Percentiles rank a stretch among this genome's conserved stretches.
phyloP scores from a whole-genome alignment of 2,329 filamentous ascomycete species.

The Trichoderma lentiforme region DNA sequence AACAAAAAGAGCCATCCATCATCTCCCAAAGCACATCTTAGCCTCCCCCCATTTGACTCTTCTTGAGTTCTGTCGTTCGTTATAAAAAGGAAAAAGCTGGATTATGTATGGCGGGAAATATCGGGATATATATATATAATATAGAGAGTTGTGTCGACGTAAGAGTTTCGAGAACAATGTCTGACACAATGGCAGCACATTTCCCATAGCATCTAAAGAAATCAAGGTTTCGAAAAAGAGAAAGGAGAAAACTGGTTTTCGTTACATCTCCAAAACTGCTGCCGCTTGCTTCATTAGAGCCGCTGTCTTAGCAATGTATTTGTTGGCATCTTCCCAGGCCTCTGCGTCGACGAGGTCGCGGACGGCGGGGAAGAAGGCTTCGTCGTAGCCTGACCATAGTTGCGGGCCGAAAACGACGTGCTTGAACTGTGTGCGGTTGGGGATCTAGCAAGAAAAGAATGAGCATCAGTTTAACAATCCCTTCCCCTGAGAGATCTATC shows the following conservation, averaged over 20 bases:
- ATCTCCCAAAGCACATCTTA: neutral
- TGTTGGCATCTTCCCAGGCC: slow-evolving; percentile 67
- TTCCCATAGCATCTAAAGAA: neutral
- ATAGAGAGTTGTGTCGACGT: neutral
- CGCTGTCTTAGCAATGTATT: slow-evolving; percentile 69
- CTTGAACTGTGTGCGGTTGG: slow-evolving; percentile 88
- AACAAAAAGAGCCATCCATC: neutral
- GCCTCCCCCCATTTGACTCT: neutral
- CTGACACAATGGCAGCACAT: neutral
- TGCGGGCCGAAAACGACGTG: slow-evolving; percentile 87
- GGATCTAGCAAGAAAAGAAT: slow-evolving; percentile 52
- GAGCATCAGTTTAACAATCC: neutral
- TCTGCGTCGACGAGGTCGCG: slow-evolving; percentile 71
- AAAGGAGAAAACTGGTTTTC: neutral
- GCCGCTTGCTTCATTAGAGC: slow-evolving; percentile 62
- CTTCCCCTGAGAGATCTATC: too few species aligned
- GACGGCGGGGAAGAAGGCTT: slow-evolving; percentile 62
- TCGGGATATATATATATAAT: neutral
- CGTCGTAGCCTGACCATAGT: slow-evolving; percentile 56
- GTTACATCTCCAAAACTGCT: slow-evolving; percentile 29
- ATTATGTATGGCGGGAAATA: slow-evolving; percentile 3
- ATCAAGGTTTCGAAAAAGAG: neutral
- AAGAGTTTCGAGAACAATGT: neutral
- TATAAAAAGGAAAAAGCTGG: neutral
- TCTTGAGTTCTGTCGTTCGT: neutral